phyloP scores from a whole-genome alignment of 345 rosid genomes.

The Gossypium sturtianum region DNA sequence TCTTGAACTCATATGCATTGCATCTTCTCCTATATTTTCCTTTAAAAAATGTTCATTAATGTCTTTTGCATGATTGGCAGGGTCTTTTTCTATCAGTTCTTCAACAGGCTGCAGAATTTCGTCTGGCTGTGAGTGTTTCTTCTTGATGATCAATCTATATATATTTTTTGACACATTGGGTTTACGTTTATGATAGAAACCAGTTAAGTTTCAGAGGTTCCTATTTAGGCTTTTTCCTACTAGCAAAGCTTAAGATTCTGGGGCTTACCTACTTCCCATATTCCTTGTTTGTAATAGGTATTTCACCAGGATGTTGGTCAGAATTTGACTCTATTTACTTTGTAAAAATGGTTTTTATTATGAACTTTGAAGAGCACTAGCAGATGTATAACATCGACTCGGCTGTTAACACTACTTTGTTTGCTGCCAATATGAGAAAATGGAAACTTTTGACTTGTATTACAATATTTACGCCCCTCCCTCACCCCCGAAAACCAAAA shows the following conservation, averaged over 20 bases:
- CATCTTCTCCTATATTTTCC: background rate
- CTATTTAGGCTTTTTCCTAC: background rate
- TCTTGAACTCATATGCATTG: background rate
- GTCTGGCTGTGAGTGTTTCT: slow-evolving; percentile 59
- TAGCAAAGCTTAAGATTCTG: background rate
- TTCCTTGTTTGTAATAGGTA: background rate
- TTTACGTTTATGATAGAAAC: background rate
- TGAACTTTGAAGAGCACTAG: background rate
- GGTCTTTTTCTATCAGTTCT: slow-evolving; percentile 73
- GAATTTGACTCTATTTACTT: background rate
- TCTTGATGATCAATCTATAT: slow-evolving; percentile 9
- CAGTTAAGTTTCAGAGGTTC: background rate
- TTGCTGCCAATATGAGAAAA: background rate
- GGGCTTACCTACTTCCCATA: background rate
- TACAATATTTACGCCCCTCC: no score
- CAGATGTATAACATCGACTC: background rate
- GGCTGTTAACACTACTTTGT: no score
- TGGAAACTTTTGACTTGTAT: background rate
- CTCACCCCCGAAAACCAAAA: no score
- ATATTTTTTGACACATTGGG: background rate
- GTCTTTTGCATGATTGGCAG: slow-evolving; percentile 33
- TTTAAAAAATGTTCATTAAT: background rate
- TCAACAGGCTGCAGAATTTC: slow-evolving; percentile 78
- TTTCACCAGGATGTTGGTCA: background rate
- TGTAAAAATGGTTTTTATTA: background rate